Percentiles rank a stretch among this genome's conserved stretches.
Conservation (phyloP, 1,284 basidiomycete species). For the Xerocomus alliaceus region DNA sequence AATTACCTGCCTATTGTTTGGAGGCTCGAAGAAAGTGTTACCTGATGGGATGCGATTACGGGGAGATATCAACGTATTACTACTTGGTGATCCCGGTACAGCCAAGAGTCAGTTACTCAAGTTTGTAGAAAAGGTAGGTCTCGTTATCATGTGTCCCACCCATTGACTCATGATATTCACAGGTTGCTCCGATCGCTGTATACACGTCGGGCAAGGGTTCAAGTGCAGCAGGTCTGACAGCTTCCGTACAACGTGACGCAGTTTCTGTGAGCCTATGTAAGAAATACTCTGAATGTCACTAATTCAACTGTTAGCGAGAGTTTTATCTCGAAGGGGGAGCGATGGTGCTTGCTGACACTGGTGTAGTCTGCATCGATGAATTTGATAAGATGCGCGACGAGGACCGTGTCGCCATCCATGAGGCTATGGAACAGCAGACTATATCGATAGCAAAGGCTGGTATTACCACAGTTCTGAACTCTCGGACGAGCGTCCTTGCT, state of each 20-base stretch:
- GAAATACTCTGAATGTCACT: slow-evolving; percentile 1
- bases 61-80: slow-evolving; percentile 97
- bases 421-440: slow-evolving; percentile 99
- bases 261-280: slow-evolving; percentile 70
- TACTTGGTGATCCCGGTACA: slow-evolving; percentile 97
- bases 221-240: slow-evolving; percentile 97
- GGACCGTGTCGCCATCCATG: slow-evolving; percentile 98
- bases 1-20: slow-evolving; percentile 92
- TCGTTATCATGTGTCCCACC: not conserved
- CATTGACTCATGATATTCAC: slow-evolving; percentile 4
- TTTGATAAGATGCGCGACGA: slow-evolving; percentile 99
- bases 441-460: slow-evolving; percentile 99
- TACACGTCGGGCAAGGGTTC: slow-evolving; percentile 99
- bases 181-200: slow-evolving; percentile 96
- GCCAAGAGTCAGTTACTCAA: slow-evolving; percentile 98
- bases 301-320: slow-evolving; percentile 70
- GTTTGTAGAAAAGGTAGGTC: slow-evolving; percentile 92
- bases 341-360: slow-evolving; percentile 98
- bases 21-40: slow-evolving; percentile 97
- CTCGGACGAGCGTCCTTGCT: slow-evolving; percentile 93
- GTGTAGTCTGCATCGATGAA: slow-evolving; percentile 99
- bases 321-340: slow-evolving; percentile 99
- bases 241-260: slow-evolving; percentile 94
- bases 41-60: slow-evolving; percentile 97
- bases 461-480: slow-evolving; percentile 98